These are phyloP conservation scores for Colletotrichum somersetense DNA, from an alignment of 2,329 filamentous ascomycete genomes.

Conservation along the genomic window DNA sequence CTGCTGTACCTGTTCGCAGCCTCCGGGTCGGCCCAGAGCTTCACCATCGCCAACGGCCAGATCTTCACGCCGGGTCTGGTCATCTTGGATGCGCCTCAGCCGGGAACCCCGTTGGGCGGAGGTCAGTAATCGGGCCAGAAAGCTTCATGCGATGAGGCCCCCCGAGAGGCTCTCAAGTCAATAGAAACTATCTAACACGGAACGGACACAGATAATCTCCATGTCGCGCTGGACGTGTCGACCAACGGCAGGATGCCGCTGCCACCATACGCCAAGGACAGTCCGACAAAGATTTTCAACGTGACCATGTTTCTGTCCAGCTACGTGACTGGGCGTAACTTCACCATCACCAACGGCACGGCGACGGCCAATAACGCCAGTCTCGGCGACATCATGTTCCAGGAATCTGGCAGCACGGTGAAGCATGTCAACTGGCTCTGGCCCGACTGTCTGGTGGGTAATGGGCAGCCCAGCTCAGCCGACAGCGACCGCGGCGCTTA, in stretches of 20 bases:
- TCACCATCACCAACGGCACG: conserved; percentile 76
- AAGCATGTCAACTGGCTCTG: conserved; percentile 81
- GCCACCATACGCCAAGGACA: conserved; percentile 66
- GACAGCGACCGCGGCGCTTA: conserved; percentile 71
- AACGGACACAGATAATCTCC: conserved; percentile 61
- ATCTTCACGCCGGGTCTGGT: conserved; percentile 78
- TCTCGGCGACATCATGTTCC: conserved; percentile 71
- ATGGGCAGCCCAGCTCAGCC: conserved; percentile 61
- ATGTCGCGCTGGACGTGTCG: conserved; percentile 76
- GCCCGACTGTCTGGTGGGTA: conserved; percentile 76
- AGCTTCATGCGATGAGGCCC: not conserved
- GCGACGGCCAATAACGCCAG: conserved; percentile 64
- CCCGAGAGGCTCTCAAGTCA: not conserved
- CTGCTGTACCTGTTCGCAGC: conserved; percentile 48
- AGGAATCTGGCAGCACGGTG: conserved; percentile 76
- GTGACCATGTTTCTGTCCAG: conserved; percentile 77
- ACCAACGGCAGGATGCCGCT: conserved; percentile 74
- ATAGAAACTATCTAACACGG: conserved; percentile 34
- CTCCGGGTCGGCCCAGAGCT: conserved; percentile 54
- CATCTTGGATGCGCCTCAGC: conserved; percentile 75
- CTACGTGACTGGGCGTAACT: conserved; percentile 72
- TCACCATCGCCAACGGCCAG: conserved; percentile 73
- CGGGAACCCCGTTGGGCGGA: conserved; percentile 73
- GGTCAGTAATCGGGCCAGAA: conserved; percentile 56
- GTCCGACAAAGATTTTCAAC: conserved; percentile 70